Evolutionary conservation across 1,139 yeast genomes (phyloP).

Genomic region (Saccharomycopsis hybrid): DNA sequence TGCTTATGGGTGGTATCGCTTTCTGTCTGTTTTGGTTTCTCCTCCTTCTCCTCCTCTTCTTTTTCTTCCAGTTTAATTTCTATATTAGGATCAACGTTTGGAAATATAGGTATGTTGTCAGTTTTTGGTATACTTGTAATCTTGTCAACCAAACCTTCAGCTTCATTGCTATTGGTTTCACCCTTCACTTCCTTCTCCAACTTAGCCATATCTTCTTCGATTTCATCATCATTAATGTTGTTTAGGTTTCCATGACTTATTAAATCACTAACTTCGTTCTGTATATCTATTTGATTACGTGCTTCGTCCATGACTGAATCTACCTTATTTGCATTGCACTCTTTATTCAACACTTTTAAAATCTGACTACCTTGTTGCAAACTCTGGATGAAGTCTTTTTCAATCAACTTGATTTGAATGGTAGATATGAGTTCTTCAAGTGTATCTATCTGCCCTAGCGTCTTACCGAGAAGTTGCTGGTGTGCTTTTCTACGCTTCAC

Average conservation of each 20-base stretch:
- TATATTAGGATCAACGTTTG: slow-evolving; percentile 4
- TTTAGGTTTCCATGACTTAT: slow-evolving; percentile 5
- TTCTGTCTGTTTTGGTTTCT: slow-evolving; percentile 1
- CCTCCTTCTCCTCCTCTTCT: slow-evolving; percentile 5
- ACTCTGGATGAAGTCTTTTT: slow-evolving; percentile 16
- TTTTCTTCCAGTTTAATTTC: slow-evolving; percentile 1
- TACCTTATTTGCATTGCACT: slow-evolving; percentile 17
- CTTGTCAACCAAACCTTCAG: not conserved
- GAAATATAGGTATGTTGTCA: slow-evolving; percentile 8
- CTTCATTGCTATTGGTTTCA: not conserved
- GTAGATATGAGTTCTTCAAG: slow-evolving; percentile 15
- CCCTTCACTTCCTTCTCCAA: slow-evolving; percentile 7
- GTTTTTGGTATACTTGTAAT: slow-evolving; percentile 6
- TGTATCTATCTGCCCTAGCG: slow-evolving; percentile 16
- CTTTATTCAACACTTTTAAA: slow-evolving; percentile 13
- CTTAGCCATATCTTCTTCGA: slow-evolving; percentile 17
- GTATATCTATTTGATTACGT: slow-evolving; percentile 13
- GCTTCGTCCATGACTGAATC: slow-evolving; percentile 15
- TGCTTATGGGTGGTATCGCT: not conserved
- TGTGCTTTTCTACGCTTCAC: slow-evolving; percentile 14
- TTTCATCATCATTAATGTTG: slow-evolving; percentile 13
- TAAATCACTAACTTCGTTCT: slow-evolving; percentile 11
- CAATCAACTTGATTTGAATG: slow-evolving; percentile 19
- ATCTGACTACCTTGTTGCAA: slow-evolving; percentile 16
- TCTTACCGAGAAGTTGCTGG: slow-evolving; percentile 14